Evolutionary conservation across 768 basidiomycete species (phyloP).

Genomic region (Suillus discolor): DNA sequence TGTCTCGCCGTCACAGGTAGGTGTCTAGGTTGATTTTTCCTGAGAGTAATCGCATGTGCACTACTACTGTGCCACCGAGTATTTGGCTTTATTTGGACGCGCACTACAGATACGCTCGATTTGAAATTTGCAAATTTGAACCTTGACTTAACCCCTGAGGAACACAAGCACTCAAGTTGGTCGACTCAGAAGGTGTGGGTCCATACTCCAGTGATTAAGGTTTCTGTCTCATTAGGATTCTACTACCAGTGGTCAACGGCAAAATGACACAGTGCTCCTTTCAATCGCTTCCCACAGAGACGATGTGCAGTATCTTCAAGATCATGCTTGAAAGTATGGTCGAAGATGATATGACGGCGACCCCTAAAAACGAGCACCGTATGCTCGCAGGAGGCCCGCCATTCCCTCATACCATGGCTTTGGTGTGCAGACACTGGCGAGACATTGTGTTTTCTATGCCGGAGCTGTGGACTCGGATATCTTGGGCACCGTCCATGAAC

Average conservation of each 20-base stretch:
- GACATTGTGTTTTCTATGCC: neutral
- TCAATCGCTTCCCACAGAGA: neutral
- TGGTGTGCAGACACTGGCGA: neutral
- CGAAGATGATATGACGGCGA: neutral
- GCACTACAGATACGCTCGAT: neutral
- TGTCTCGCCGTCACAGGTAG: neutral
- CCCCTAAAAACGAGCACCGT: neutral
- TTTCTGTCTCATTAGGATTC: neutral
- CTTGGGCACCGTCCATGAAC: no score
- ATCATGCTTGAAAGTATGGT: neutral
- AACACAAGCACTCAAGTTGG: neutral
- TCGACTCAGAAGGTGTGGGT: neutral
- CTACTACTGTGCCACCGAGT: neutral
- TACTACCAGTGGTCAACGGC: neutral
- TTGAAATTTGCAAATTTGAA: neutral
- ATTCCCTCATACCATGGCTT: neutral
- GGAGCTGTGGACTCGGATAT: neutral
- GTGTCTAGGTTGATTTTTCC: neutral
- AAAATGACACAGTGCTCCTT: neutral
- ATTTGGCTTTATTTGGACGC: neutral
- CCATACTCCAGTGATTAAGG: neutral
- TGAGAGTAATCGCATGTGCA: neutral
- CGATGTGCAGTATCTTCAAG: neutral
- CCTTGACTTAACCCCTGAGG: neutral
- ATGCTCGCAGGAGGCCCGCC: neutral